Evolutionary conservation across 75 land plant genomes (phyloP).

Genomic region (Sequoiadendron giganteum): DNA sequence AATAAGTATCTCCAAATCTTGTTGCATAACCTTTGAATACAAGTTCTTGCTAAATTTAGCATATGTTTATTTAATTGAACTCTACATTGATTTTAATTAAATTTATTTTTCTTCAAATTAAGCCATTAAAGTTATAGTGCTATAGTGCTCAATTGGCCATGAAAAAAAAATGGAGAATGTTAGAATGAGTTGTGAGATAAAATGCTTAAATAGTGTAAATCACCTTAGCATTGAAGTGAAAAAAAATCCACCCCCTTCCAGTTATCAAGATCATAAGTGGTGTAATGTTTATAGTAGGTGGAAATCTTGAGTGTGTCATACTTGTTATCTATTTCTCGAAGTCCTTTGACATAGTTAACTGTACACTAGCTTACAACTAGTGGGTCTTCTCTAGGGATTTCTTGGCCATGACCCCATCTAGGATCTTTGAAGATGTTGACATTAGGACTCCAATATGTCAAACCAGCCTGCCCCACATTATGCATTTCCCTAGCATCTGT

Average conservation of each 20-base stretch:
- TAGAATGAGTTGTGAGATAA: neutral
- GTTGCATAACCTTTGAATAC: constrained; percentile 31
- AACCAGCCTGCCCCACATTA: constrained; percentile 73
- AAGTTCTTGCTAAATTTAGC: neutral
- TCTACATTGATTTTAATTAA: neutral
- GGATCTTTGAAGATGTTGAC: constrained; percentile 64
- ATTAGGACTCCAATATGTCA: constrained; percentile 80
- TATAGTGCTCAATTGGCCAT: neutral
- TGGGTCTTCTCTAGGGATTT: constrained; percentile 69
- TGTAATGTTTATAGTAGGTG: constrained; percentile 36
- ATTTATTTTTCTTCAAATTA: neutral
- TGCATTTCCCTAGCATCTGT: constrained; percentile 87
- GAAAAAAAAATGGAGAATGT: neutral
- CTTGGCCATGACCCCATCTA: constrained; percentile 60
- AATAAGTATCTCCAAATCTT: constrained; percentile 52
- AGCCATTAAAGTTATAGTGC: neutral
- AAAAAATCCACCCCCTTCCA: constrained; percentile 33
- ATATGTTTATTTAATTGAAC: neutral
- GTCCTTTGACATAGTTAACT: constrained; percentile 40
- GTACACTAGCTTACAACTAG: constrained; percentile 40
- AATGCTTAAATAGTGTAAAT: neutral
- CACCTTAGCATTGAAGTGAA: constrained; percentile 34
- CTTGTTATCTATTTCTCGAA: constrained; percentile 14
- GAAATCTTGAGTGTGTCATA: constrained; percentile 22
- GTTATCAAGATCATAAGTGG: constrained; percentile 35